These are phyloP conservation scores for Gossypium herbaceum DNA, from an alignment of 345 rosid species.

Conservation along the genomic window DNA sequence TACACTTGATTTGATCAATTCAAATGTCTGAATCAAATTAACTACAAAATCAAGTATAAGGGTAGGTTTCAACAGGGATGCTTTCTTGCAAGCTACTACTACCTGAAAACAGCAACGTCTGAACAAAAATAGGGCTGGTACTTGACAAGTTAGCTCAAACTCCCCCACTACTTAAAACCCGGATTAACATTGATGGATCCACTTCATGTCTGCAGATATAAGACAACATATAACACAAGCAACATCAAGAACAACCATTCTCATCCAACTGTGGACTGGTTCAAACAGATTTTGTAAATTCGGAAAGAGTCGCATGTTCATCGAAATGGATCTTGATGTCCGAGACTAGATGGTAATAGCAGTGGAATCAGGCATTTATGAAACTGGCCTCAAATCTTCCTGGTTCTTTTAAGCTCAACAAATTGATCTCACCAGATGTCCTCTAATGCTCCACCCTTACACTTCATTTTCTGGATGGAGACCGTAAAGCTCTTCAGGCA, in stretches of 20 bases:
- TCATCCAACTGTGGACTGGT: neutral
- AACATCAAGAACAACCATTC: neutral
- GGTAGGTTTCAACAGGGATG: neutral
- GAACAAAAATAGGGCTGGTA: slow-evolving; percentile 7
- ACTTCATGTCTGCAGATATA: neutral
- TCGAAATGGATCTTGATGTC: neutral
- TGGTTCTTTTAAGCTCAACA: no score
- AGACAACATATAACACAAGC: neutral
- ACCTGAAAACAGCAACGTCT: slow-evolving; percentile 6
- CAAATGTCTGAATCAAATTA: neutral
- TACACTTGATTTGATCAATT: neutral
- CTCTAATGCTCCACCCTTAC: neutral
- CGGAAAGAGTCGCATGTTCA: neutral
- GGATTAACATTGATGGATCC: slow-evolving; percentile 7
- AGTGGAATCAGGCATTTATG: neutral
- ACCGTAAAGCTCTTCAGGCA: neutral
- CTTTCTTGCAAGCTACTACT: slow-evolving; percentile 7
- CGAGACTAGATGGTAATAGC: neutral
- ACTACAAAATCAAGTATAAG: neutral
- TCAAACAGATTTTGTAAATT: neutral
- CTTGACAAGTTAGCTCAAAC: neutral
- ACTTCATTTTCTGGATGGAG: neutral
- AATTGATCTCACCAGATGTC: neutral
- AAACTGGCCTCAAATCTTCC: neutral
- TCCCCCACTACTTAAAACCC: neutral